Percentiles rank a stretch among this genome's conserved stretches.
These are phyloP conservation scores for Choiromyces venosus DNA, from an alignment of 495 filamentous ascomycete species.

Conservation along the genomic window DNA sequence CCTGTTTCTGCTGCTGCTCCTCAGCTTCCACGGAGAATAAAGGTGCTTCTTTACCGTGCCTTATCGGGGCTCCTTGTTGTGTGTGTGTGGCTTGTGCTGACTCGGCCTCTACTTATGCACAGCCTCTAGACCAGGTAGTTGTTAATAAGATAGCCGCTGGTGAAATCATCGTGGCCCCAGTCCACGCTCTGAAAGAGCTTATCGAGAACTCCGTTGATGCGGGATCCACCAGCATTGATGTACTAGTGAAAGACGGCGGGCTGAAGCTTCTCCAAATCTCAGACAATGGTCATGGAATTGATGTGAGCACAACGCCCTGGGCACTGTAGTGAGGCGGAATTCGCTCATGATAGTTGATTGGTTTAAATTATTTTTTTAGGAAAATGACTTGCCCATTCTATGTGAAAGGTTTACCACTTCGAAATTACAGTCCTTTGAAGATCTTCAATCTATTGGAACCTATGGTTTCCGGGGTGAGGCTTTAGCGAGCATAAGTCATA, in stretches of 20 bases:
- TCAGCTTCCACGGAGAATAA: constrained; percentile 43
- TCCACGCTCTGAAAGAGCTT: constrained; percentile 94
- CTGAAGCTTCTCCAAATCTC: constrained; percentile 95
- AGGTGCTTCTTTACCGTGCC: constrained; percentile 31
- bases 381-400: constrained; percentile 85
- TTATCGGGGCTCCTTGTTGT: constrained; percentile 10
- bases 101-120: constrained; percentile 12
- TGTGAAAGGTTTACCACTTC: constrained; percentile 98
- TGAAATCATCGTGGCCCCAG: constrained; percentile 96
- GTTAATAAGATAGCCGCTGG: constrained; percentile 99
- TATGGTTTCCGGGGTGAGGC: constrained; percentile 98
- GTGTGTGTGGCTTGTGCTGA: constrained; percentile 15
- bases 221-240: constrained; percentile 83
- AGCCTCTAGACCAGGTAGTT: constrained; percentile 91
- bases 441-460: constrained; percentile 82
- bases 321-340: constrained; percentile 1
- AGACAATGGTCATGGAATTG: constrained; percentile 95
- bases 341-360: constrained; percentile 22
- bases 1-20: constrained; percentile 1
- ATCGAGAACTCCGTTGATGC: constrained; percentile 98
- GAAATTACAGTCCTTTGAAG: constrained; percentile 91
- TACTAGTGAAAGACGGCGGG: constrained; percentile 93
- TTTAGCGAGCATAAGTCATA: constrained; percentile 96
- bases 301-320: constrained; percentile 51
- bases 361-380: constrained; percentile 47